phyloP scores from a whole-genome alignment of 129 eudicot genomes.

The Logfia minima region DNA sequence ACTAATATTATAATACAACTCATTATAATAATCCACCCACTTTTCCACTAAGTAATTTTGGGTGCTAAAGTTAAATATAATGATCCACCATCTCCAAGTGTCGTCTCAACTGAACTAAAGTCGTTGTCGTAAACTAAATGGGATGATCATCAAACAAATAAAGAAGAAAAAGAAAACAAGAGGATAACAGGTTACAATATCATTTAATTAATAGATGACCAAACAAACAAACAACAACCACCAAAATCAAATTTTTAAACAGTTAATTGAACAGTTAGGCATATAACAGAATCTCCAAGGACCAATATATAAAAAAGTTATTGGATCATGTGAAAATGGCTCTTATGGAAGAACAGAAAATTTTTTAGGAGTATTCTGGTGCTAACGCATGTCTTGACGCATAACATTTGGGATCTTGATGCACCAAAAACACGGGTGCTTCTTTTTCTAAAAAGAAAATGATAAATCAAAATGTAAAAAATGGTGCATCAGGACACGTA shows the following conservation, averaged over 20 bases:
- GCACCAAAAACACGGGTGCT: neutral
- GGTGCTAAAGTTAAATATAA: conserved; percentile 30
- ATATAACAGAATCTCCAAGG: neutral
- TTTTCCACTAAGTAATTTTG: conserved; percentile 25
- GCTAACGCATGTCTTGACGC: neutral
- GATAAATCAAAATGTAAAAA: too few relatives aligned
- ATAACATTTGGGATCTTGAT: neutral
- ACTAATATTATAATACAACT: neutral
- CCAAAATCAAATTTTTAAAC: neutral
- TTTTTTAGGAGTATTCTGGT: neutral
- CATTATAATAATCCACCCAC: conserved; percentile 18
- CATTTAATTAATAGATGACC: neutral
- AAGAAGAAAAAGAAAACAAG: conserved; percentile 13
- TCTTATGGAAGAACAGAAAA: neutral
- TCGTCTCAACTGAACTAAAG: conserved; percentile 36
- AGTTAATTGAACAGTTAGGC: neutral
- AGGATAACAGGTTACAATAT: conserved; percentile 8
- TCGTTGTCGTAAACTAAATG: conserved; percentile 27
- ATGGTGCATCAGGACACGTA: too few relatives aligned
- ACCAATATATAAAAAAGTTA: conserved; percentile 11
- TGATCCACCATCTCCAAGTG: conserved; percentile 42
- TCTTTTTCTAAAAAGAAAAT: too few relatives aligned
- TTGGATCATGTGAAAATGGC: neutral
- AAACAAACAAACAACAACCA: neutral
- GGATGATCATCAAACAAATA: conserved; percentile 18